Percentiles rank a stretch among this genome's conserved stretches.
Conservation (phyloP, 305 asterid species). For the Striga hermonthica region DNA sequence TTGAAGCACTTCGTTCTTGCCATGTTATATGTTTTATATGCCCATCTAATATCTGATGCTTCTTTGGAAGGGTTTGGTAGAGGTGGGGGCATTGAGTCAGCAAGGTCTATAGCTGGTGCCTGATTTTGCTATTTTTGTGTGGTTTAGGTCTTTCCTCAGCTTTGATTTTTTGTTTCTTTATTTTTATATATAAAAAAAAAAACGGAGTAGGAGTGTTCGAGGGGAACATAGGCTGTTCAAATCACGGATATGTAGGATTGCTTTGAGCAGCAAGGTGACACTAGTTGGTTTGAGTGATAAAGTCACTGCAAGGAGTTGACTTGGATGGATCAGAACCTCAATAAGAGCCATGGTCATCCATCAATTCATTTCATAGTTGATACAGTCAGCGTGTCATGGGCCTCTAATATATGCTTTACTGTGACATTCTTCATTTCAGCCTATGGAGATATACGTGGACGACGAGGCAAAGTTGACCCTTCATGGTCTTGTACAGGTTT, state of each 20-base stretch:
- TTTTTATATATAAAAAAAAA: not conserved
- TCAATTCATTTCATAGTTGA: conserved; percentile 72
- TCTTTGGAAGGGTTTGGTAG: conserved; percentile 30
- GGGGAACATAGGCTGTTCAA: conserved; percentile 6
- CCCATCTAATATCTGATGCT: conserved; percentile 33
- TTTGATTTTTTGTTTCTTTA: not conserved
- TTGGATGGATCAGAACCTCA: conserved; percentile 52
- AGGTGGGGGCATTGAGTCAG: conserved; percentile 25
- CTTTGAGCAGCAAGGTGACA: conserved; percentile 33
- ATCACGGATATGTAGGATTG: conserved; percentile 25
- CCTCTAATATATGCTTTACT: conserved; percentile 80
- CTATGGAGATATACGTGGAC: conserved; percentile 98
- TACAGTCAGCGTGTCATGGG: conserved; percentile 50
- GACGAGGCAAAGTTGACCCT: conserved; percentile 95
- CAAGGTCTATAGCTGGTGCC: conserved; percentile 28
- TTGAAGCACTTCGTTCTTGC: conserved; percentile 49
- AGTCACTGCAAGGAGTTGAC: conserved; percentile 48
- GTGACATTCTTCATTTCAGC: conserved; percentile 83
- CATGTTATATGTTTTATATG: conserved; percentile 37
- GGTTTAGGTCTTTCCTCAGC: conserved; percentile 2
- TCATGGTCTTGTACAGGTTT: conserved; percentile 94
- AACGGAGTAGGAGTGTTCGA: conserved; percentile 19
- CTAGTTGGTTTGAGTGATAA: conserved; percentile 39
- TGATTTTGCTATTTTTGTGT: conserved; percentile 17
- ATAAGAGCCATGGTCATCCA: conserved; percentile 43